A percentile compares a stretch with the other conserved stretches of the same genome.
Conservation (phyloP, 108 stramenopile genomes). For the Discostella stelligeroides region DNA sequence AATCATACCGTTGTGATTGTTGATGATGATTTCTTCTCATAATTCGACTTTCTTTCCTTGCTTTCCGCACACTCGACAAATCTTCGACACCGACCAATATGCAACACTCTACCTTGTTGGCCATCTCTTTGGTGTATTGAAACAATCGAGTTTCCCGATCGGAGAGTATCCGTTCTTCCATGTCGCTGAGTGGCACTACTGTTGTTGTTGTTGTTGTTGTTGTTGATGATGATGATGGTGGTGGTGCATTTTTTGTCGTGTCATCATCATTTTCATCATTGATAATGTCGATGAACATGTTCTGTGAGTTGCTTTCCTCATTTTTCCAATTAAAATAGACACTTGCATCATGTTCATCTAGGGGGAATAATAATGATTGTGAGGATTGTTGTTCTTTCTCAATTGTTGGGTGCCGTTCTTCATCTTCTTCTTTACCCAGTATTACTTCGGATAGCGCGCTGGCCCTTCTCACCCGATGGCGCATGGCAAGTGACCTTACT, state of each 20-base stretch:
- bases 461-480: too few relatives aligned
- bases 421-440: too few relatives aligned
- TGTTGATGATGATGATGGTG: neutral
- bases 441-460: too few relatives aligned
- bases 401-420: too few relatives aligned
- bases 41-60: conserved; percentile 27
- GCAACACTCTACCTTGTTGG: conserved; percentile 65
- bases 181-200: conserved; percentile 28
- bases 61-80: conserved; percentile 49
- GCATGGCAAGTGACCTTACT: too few relatives aligned
- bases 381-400: neutral
- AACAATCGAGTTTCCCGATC: conserved; percentile 86
- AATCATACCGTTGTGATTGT: neutral
- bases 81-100: conserved; percentile 86
- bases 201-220: neutral
- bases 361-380: neutral
- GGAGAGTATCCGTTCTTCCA: conserved; percentile 70
- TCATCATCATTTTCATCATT: too few relatives aligned
- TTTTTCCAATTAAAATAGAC: too few relatives aligned
- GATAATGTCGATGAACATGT: too few relatives aligned
- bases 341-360: neutral
- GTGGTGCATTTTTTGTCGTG: too few relatives aligned
- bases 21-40: conserved; percentile 21
- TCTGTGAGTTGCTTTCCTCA: too few relatives aligned
- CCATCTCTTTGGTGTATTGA: conserved; percentile 52